phyloP scores from a whole-genome alignment of 164 flowering plant species.

The Aristolochia contorta region DNA sequence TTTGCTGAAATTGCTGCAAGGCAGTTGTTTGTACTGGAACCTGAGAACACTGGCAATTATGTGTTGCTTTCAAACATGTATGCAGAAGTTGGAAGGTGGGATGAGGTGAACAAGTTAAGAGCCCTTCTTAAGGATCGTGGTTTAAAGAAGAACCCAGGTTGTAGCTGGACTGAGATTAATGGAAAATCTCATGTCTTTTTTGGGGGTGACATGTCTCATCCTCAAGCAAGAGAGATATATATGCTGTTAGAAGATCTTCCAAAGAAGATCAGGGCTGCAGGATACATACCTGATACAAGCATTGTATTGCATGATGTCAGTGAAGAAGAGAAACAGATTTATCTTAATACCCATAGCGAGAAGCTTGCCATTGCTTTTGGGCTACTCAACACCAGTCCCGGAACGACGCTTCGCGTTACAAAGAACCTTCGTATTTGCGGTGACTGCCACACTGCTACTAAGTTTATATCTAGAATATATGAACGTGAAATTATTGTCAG shows the following conservation, averaged over 20 bases:
- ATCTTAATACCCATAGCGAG: slow-evolving; percentile 30
- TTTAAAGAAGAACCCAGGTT: slow-evolving; percentile 39
- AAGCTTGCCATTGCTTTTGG: slow-evolving; percentile 51
- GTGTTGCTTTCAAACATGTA: slow-evolving; percentile 46
- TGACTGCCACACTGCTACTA: slow-evolving; percentile 38
- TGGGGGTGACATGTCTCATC: slow-evolving; percentile 42
- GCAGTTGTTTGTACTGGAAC: slow-evolving; percentile 41
- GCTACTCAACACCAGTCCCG: slow-evolving; percentile 30
- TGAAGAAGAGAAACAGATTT: slow-evolving; percentile 37
- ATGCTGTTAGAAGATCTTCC: slow-evolving; percentile 27
- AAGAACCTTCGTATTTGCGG: slow-evolving; percentile 50
- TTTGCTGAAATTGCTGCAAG: slow-evolving; percentile 49
- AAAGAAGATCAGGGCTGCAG: slow-evolving; percentile 31
- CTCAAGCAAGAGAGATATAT: slow-evolving; percentile 31
- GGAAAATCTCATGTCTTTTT: slow-evolving; percentile 35
- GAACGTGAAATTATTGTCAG: slow-evolving; percentile 36
- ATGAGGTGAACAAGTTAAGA: slow-evolving; percentile 32
- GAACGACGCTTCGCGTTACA: slow-evolving; percentile 35
- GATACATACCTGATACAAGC: slow-evolving; percentile 37
- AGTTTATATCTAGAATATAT: slow-evolving; percentile 36
- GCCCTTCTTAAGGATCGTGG: slow-evolving; percentile 23
- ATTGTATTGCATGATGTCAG: slow-evolving; percentile 41
- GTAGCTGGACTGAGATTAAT: slow-evolving; percentile 51
- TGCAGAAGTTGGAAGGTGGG: slow-evolving; percentile 52
- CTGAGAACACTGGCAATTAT: slow-evolving; percentile 47